A percentile compares a stretch with the other conserved stretches of the same genome.
These are phyloP conservation scores for Pythium sukuiense DNA, from an alignment of 352 stramenopile species.

Conservation along the genomic window DNA sequence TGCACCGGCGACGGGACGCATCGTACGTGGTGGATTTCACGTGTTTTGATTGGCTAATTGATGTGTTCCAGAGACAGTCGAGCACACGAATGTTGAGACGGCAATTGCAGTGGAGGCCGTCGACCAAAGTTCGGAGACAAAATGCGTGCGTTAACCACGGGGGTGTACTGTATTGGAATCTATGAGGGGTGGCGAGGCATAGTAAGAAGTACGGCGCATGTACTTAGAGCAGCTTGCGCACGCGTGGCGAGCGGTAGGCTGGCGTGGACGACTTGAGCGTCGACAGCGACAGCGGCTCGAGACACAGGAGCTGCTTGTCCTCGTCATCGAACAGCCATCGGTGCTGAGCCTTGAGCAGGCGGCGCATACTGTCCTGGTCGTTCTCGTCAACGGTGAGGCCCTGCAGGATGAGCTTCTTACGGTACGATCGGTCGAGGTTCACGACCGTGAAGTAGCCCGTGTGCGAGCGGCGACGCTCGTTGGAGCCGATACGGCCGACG, in stretches of 20 bases:
- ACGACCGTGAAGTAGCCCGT: conserved; percentile 73
- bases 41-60: conserved; percentile 15
- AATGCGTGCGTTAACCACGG: neutral
- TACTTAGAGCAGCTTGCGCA: conserved; percentile 23
- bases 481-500: conserved; percentile 49
- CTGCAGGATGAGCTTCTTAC: conserved; percentile 55
- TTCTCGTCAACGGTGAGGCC: conserved; percentile 54
- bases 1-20: conserved; percentile 4
- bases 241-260: neutral
- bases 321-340: conserved; percentile 72
- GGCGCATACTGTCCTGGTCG: conserved; percentile 66
- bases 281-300: conserved; percentile 54
- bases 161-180: neutral
- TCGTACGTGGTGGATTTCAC: neutral
- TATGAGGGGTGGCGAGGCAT: neutral
- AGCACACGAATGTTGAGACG: conserved; percentile 11
- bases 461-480: conserved; percentile 53
- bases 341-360: conserved; percentile 69
- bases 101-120: neutral
- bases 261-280: conserved; percentile 24
- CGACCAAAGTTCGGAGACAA: neutral
- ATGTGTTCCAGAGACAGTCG: conserved; percentile 17
- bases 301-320: conserved; percentile 53
- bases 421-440: conserved; percentile 60
- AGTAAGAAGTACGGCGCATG: neutral